phyloP scores from a whole-genome alignment of 1,284 basidiomycete genomes.

The Cerioporus squamosus region DNA sequence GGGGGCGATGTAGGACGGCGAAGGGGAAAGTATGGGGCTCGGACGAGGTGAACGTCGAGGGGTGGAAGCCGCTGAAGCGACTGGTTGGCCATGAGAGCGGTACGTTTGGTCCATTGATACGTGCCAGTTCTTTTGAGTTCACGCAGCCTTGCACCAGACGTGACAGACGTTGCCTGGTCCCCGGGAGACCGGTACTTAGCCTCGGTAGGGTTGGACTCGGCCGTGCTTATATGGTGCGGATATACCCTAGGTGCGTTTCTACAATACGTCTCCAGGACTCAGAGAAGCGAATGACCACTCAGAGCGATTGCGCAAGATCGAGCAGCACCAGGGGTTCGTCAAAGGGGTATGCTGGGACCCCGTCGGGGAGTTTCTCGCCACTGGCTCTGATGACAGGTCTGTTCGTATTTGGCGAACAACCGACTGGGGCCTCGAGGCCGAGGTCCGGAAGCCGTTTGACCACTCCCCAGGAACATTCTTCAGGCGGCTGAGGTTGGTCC shows the following conservation, averaged over 20 bases:
- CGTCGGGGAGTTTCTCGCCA: slow-evolving; percentile 94
- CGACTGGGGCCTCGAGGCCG: slow-evolving; percentile 88
- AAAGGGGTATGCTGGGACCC: slow-evolving; percentile 99
- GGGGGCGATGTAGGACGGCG: slow-evolving; percentile 55
- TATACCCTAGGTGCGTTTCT: slow-evolving; percentile 68
- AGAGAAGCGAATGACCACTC: neutral
- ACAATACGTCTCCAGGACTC: neutral
- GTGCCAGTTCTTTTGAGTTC: neutral
- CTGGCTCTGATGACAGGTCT: slow-evolving; percentile 95
- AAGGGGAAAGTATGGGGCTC: slow-evolving; percentile 90
- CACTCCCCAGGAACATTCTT: slow-evolving; percentile 97
- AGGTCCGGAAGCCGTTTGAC: slow-evolving; percentile 89
- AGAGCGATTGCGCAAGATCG: slow-evolving; percentile 83
- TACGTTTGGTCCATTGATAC: slow-evolving; percentile 35
- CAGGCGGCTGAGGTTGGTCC: slow-evolving; percentile 78
- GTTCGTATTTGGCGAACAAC: slow-evolving; percentile 97
- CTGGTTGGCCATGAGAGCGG: slow-evolving; percentile 94
- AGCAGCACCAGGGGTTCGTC: slow-evolving; percentile 94
- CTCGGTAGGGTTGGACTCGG: slow-evolving; percentile 92
- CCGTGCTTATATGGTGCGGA: slow-evolving; percentile 93
- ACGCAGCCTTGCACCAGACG: slow-evolving; percentile 57
- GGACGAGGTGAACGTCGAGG: slow-evolving; percentile 95
- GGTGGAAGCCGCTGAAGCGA: slow-evolving; percentile 93
- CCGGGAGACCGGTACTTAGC: slow-evolving; percentile 91
- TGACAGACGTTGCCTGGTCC: slow-evolving; percentile 96